A percentile compares a stretch with the other conserved stretches of the same genome.
Evolutionary conservation across 179 eudicot species (phyloP).

Genomic region (Sideroxylon spinosum): DNA sequence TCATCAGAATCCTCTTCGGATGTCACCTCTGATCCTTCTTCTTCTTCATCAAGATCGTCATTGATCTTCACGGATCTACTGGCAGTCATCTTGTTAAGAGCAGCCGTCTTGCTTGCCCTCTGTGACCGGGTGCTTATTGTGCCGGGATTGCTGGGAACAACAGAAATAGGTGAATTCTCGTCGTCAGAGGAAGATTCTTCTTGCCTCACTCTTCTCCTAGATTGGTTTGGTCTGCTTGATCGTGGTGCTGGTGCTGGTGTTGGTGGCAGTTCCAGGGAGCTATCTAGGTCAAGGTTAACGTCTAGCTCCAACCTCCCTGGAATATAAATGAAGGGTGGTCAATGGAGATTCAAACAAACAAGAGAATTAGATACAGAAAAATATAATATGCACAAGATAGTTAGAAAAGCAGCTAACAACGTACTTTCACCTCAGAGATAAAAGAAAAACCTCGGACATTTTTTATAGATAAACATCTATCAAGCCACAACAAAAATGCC

Average conservation of each 20-base stretch:
- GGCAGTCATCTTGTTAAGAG: conserved; percentile 63
- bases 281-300: conserved; percentile 35
- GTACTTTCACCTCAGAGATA: not conserved
- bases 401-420: not conserved
- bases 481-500: not conserved
- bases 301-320: conserved; percentile 62
- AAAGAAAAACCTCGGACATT: not conserved
- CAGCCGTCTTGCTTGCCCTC: conserved; percentile 95
- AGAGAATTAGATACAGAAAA: not conserved
- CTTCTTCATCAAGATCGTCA: conserved; percentile 47
- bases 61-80: conserved; percentile 25
- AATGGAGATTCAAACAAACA: not conserved
- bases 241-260: conserved; percentile 70
- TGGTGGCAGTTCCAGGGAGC: conserved; percentile 52
- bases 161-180: conserved; percentile 51
- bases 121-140: conserved; percentile 58
- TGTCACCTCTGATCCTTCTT: conserved; percentile 50
- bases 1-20: conserved; percentile 63
- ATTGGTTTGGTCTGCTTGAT: conserved; percentile 40
- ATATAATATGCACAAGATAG: not conserved
- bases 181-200: conserved; percentile 74
- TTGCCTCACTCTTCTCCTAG: conserved; percentile 48
- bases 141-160: conserved; percentile 43
- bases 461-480: not conserved
- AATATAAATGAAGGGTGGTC: conserved; percentile 12